Evolutionary conservation across 2,329 filamentous ascomycete genomes (phyloP).

Genomic region (Phaeosphaeriaceae sp.): DNA sequence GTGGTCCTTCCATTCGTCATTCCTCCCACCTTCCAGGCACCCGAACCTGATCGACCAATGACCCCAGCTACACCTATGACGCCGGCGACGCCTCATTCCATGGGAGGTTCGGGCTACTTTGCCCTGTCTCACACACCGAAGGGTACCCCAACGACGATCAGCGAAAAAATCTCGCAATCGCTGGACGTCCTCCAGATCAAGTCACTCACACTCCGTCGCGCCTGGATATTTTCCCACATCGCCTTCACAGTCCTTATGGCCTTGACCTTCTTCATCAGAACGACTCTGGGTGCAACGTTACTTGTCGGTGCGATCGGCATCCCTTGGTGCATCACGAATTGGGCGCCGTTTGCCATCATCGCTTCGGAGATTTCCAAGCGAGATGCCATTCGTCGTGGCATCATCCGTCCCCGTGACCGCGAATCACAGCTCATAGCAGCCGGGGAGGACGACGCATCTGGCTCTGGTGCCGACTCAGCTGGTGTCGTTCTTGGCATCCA

Average conservation of each 20-base stretch:
- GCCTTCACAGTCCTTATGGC: conserved; percentile 85
- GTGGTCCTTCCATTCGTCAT: conserved; percentile 87
- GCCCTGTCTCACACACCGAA: conserved; percentile 32
- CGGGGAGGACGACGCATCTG: conserved; percentile 57
- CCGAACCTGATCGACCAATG: conserved; percentile 46
- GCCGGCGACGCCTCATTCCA: conserved; percentile 41
- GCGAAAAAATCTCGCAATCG: conserved; percentile 40
- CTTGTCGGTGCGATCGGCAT: conserved; percentile 85
- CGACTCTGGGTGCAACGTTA: conserved; percentile 74
- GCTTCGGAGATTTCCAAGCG: conserved; percentile 88
- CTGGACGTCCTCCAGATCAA: conserved; percentile 76
- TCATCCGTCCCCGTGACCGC: conserved; percentile 51
- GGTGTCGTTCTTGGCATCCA: conserved; percentile 93
- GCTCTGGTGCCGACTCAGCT: conserved; percentile 74
- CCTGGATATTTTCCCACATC: conserved; percentile 87
- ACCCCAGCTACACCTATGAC: conserved; percentile 51
- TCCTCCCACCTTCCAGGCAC: conserved; percentile 74
- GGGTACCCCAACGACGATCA: conserved; percentile 26
- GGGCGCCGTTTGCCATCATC: conserved; percentile 96
- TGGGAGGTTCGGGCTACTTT: conserved; percentile 45
- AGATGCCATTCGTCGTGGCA: conserved; percentile 70
- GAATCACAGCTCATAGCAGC: conserved; percentile 51
- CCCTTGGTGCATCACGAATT: conserved; percentile 90
- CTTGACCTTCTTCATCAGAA: conserved; percentile 79
- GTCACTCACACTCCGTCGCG: conserved; percentile 83